Evolutionary conservation across 1,284 basidiomycete genomes (phyloP).

Genomic region (Veloporphyrellus conicus): DNA sequence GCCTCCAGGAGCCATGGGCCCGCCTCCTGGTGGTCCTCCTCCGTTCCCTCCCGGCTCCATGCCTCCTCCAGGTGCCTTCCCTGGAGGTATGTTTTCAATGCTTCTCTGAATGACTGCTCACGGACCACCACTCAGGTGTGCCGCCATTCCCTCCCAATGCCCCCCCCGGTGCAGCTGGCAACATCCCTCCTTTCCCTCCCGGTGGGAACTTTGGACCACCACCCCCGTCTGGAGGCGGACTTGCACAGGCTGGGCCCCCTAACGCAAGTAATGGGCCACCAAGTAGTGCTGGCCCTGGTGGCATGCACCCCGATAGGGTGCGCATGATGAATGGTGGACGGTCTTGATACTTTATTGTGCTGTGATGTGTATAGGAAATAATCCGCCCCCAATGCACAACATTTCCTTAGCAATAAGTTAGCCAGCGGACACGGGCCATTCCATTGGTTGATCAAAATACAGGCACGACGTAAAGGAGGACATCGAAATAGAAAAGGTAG

Average conservation of each 20-base stretch:
- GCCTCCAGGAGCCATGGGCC: constrained; percentile 46
- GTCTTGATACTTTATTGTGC: not conserved
- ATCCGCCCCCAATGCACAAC: not conserved
- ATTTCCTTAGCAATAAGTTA: not conserved
- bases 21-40: constrained; percentile 52
- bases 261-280: constrained; percentile 20
- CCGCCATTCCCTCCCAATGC: constrained; percentile 62
- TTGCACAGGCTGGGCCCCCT: constrained; percentile 30
- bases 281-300: constrained; percentile 41
- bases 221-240: constrained; percentile 29
- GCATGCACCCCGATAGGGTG: constrained; percentile 82
- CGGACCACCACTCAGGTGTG: constrained; percentile 30
- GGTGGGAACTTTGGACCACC: constrained; percentile 37
- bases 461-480: no score
- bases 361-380: not conserved
- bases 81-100: constrained; percentile 36
- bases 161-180: constrained; percentile 36
- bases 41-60: constrained; percentile 37
- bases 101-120: constrained; percentile 1
- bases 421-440: no score
- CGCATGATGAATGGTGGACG: constrained; percentile 66
- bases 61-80: constrained; percentile 40
- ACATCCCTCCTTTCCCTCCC: constrained; percentile 45
- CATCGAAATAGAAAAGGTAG: no score
- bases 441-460: no score